Evolutionary conservation across 208 protist species (phyloP), one percentile per base, ranked within the genome.

Genomic region (Leishmania turanica): DNA sequence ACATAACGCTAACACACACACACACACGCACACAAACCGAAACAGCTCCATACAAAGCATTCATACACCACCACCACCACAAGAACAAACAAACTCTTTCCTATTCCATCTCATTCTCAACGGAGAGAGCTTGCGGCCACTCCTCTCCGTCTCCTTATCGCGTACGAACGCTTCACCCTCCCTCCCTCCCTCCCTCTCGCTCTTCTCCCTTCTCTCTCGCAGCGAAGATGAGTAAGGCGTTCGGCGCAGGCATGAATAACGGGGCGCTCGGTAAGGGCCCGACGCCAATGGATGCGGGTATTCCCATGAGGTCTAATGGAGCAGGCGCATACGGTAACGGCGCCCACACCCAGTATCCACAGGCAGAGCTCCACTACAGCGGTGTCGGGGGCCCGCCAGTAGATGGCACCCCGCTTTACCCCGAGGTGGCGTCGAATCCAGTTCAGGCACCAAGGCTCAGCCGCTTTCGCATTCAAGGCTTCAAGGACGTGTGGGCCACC

Each of bases 401-500:
- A 42, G 86, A 89, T 21, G 93, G 93, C 51, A 83, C 84, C 40
- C 92, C 90, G 11, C 84, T 97, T 27, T 97, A 95, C 79, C 56
- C 83, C 2, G 83, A 89, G n/a, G 88, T 91, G 1, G 31, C 45
- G 21, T 3, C 34, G 5, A 79, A 72, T 53, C 15, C 79, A 5
- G 34, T 60, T 31, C 77, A 77, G 11, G 84, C 89, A 42, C 85
- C 91, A 15, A 83, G 89, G 74, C 87, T 97, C 42, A 84, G 68
- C 1, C 92, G 92, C 49, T 97, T 97, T 74, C 87, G 88, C 21
- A 87, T 89, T 70, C 68, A 77, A 34, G 92, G 92, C 68, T 95
- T 70, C 77, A 82, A 91, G n/a, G 95, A 98, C 81, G 58, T 96
- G 27, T 96, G 92, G 92, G 93, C 93, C 9, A 89, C 87, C 54